Evolutionary conservation across 2,329 filamentous ascomycete genomes (phyloP).

Genomic region (Pseudopyrenochaeta lycopersici): DNA sequence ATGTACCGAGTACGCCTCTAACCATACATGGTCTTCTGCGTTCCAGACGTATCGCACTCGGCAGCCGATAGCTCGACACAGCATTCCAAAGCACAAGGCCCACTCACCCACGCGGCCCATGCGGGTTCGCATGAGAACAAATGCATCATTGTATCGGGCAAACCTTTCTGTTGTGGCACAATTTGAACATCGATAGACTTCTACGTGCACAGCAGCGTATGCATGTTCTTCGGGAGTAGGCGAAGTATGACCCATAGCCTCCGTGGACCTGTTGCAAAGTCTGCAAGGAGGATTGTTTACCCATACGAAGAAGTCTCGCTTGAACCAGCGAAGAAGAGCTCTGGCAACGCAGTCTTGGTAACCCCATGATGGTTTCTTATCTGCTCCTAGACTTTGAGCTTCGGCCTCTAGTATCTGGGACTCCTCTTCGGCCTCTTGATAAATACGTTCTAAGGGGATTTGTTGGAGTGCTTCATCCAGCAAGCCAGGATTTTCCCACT

Average conservation of each 20-base stretch:
- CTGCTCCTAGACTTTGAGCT: slow-evolving; percentile 82
- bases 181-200: slow-evolving; percentile 82
- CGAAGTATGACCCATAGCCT: slow-evolving; percentile 78
- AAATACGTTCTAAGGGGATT: slow-evolving; percentile 85
- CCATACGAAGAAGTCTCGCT: slow-evolving; percentile 89
- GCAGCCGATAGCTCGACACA: slow-evolving; percentile 86
- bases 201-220: slow-evolving; percentile 81
- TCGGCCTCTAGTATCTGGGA: slow-evolving; percentile 82
- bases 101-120: slow-evolving; percentile 88
- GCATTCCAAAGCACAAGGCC: slow-evolving; percentile 97
- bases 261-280: slow-evolving; percentile 78
- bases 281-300: slow-evolving; percentile 90
- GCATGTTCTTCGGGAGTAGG: slow-evolving; percentile 86
- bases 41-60: slow-evolving; percentile 97
- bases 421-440: slow-evolving; percentile 89
- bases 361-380: slow-evolving; percentile 82
- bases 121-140: slow-evolving; percentile 82
- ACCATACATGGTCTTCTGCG: slow-evolving; percentile 95
- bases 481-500: slow-evolving; percentile 94
- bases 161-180: slow-evolving; percentile 85
- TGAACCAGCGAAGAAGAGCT: slow-evolving; percentile 91
- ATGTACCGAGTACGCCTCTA: slow-evolving; percentile 91
- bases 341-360: slow-evolving; percentile 94
- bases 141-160: slow-evolving; percentile 89
- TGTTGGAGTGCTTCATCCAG: slow-evolving; percentile 85